Evolutionary conservation across 2,329 filamentous ascomycete genomes (phyloP).

Genomic region (Claviceps fusiformis): DNA sequence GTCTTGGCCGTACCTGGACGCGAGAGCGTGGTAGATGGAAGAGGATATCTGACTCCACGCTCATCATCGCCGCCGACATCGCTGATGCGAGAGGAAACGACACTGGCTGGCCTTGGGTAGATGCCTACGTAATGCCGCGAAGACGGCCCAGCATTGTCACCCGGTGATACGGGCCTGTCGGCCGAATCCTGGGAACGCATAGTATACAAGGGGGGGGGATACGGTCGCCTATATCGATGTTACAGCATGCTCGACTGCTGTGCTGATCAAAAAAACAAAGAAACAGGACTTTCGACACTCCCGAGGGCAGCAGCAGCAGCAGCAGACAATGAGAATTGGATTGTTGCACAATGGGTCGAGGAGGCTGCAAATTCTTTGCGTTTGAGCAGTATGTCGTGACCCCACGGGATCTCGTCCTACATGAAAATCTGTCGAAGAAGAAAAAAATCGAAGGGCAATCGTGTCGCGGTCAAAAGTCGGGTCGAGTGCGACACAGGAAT

Average conservation of each 20-base stretch:
- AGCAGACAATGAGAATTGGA: background rate
- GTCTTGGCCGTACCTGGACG: conserved; percentile 42
- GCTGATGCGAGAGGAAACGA: conserved; percentile 62
- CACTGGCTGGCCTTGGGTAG: conserved; percentile 41
- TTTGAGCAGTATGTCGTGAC: background rate
- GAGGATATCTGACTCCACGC: conserved; percentile 22
- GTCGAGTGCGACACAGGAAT: background rate
- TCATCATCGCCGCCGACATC: conserved; percentile 47
- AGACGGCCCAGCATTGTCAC: conserved; percentile 25
- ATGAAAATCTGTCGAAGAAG: background rate
- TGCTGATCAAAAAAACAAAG: background rate
- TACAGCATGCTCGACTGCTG: conserved; percentile 8
- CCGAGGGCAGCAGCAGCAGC: background rate
- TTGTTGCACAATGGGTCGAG: background rate
- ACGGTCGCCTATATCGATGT: conserved; percentile 1
- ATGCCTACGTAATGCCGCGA: conserved; percentile 20
- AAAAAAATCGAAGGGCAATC: background rate
- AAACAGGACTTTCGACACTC: background rate
- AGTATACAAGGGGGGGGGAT: conserved; percentile 1
- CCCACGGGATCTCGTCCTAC: background rate
- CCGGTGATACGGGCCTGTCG: conserved; percentile 22
- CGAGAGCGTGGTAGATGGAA: conserved; percentile 29
- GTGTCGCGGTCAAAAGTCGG: background rate
- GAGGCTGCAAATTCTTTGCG: background rate
- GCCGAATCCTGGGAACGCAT: conserved; percentile 26